Evolutionary conservation across 78 protist genomes (phyloP), one percentile per base, ranked within the genome.

Genomic region (Bodo saltans): DNA sequence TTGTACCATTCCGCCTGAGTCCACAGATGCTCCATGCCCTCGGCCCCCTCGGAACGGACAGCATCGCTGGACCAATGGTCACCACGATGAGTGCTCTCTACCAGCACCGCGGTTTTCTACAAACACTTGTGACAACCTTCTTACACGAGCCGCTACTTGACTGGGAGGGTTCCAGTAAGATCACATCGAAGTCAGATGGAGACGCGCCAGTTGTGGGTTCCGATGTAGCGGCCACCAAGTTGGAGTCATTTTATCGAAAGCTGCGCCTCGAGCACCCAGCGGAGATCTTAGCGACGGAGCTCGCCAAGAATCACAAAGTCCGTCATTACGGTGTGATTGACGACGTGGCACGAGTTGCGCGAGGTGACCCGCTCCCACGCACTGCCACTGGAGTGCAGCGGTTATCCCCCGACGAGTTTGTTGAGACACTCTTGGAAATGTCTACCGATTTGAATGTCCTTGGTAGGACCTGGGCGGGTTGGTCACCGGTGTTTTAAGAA

Each of bases 1-100:
- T 97, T 47, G 79, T 95, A 86, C 98, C 97, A 23, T 92, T 97
- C 90, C 94, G 99, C 42, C 69, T 94, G 42, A 91, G 97, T 35
- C 84, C 91, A 34, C 96, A 93, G 70, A 68, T 95, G 52, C 71
- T 78, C 26, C 40, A 0, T 47, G 28, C 81, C 37, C 28, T 37
- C 29, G 0, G 29, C 27, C 85, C 89, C 11, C 3, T 78, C 71
- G 40, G 42, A 23, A 35, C 81, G 41, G 26, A 3, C 34, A 28
- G 33, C 67, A 3, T 53, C 27, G 21, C 72, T 11, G 53, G 32
- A 32, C 25, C 32, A 42, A 85, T 79, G 84, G 60, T 42, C 34
- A 0, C 38, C 26, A 76, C 53, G 83, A 1, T 88, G 35, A 0
- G 1, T 0, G 95, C 94, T 30, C 69, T 94, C 47, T 91, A 79